Conservation (phyloP, 2,329 filamentous ascomycete genomes). For the Ilyonectria robusta region DNA sequence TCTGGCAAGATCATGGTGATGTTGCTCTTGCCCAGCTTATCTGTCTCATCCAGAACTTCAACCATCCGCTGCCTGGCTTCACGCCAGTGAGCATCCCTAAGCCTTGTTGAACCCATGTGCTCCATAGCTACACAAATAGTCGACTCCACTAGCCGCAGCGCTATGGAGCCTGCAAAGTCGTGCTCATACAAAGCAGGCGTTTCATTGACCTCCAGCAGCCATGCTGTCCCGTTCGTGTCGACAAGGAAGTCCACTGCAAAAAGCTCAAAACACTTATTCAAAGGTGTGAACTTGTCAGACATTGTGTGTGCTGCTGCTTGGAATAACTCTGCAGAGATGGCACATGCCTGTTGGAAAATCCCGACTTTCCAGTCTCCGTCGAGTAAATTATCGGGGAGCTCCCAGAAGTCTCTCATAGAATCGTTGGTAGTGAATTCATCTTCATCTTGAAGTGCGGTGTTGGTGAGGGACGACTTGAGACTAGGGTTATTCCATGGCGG, state of each 20-base stretch:
- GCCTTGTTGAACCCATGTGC: slow-evolving; percentile 46
- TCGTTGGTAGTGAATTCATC: slow-evolving; percentile 50
- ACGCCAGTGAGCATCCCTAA: background rate
- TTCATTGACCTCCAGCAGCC: slow-evolving; percentile 57
- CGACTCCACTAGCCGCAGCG: slow-evolving; percentile 54
- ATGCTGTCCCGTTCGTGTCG: slow-evolving; percentile 49
- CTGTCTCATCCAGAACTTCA: slow-evolving; percentile 39
- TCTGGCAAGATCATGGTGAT: slow-evolving; percentile 42
- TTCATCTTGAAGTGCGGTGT: slow-evolving; percentile 55
- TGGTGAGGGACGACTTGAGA: slow-evolving; percentile 54
- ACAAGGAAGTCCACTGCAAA: slow-evolving; percentile 56
- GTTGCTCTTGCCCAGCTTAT: slow-evolving; percentile 41
- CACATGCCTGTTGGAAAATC: slow-evolving; percentile 54
- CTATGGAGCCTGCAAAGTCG: slow-evolving; percentile 51
- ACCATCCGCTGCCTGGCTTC: slow-evolving; percentile 30
- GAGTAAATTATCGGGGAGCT: slow-evolving; percentile 46
- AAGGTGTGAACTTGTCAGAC: slow-evolving; percentile 55
- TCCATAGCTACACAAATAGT: slow-evolving; percentile 53
- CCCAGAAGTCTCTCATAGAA: slow-evolving; percentile 56
- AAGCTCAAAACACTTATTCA: slow-evolving; percentile 56
- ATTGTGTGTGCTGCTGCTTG: slow-evolving; percentile 54
- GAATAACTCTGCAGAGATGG: slow-evolving; percentile 52
- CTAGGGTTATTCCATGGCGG: slow-evolving; percentile 55
- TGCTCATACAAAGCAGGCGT: slow-evolving; percentile 56
- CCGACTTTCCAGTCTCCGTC: slow-evolving; percentile 51